A percentile compares a stretch with the other conserved stretches of the same genome.
These are phyloP conservation scores for Boletus vermiculosoides DNA, from an alignment of 768 basidiomycete species.

Conservation along the genomic window DNA sequence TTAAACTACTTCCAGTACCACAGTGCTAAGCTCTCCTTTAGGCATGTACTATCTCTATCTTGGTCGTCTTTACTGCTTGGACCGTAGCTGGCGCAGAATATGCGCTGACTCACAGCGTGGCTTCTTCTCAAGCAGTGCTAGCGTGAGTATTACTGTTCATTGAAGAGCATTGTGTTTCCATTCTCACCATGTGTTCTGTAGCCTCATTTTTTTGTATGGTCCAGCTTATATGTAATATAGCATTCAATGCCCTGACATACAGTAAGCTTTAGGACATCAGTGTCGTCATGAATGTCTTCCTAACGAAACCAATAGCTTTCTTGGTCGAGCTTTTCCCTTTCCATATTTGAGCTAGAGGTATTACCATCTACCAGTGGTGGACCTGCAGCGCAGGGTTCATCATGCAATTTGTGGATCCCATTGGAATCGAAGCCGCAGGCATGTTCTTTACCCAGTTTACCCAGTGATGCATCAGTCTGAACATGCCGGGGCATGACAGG, in stretches of 20 bases:
- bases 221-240: constrained; percentile 5
- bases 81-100: constrained; percentile 17
- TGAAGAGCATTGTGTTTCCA: background rate
- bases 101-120: constrained; percentile 2
- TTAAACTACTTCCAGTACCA: too few relatives aligned
- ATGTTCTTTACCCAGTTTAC: background rate
- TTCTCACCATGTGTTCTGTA: background rate
- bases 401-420: constrained; percentile 9
- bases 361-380: constrained; percentile 60
- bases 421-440: constrained; percentile 8
- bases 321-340: constrained; percentile 65
- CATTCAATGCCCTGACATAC: background rate
- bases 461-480: background rate
- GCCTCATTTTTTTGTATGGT: constrained; percentile 9
- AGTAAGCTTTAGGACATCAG: background rate
- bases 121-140: constrained; percentile 9
- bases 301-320: constrained; percentile 41
- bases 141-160: constrained; percentile 2
- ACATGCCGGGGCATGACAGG: background rate
- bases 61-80: constrained; percentile 16
- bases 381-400: constrained; percentile 35
- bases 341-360: constrained; percentile 58
- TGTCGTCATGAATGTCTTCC: background rate
- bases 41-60: constrained; percentile 12
- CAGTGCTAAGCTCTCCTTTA: background rate